phyloP scores from a whole-genome alignment of 164 flowering plant genomes.

The Liquidambar formosana region DNA sequence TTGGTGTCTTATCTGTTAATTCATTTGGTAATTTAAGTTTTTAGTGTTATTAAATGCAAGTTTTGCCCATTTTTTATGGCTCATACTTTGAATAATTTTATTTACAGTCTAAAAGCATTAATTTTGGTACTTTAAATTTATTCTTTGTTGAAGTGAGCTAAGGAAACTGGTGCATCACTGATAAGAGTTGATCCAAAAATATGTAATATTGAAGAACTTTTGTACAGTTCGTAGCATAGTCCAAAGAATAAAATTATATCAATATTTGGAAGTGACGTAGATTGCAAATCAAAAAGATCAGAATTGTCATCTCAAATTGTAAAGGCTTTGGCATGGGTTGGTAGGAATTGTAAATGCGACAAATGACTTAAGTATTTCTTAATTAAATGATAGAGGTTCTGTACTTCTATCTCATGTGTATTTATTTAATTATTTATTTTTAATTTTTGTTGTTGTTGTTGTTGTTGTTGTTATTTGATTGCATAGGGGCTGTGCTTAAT shows the following conservation, averaged over 20 bases:
- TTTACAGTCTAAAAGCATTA: too few species aligned
- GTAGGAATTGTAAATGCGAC: too few species aligned
- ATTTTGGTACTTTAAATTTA: too few species aligned
- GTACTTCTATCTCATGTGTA: neutral
- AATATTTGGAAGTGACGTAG: neutral
- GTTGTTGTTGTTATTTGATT: too few species aligned
- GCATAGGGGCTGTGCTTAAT: too few species aligned
- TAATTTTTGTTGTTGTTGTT: too few species aligned
- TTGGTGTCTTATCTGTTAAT: neutral
- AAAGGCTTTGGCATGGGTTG: too few species aligned
- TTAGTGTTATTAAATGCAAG: neutral
- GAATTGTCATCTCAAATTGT: neutral
- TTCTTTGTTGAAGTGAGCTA: too few species aligned
- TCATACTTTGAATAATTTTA: too few species aligned
- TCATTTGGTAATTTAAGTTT: neutral
- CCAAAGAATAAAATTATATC: neutral
- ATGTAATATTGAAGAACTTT: neutral
- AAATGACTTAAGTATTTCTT: too few species aligned
- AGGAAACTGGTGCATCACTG: neutral
- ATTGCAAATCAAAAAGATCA: neutral
- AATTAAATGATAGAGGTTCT: neutral
- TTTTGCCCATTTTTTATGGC: too few species aligned
- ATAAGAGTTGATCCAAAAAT: neutral
- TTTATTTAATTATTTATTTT: too few species aligned
- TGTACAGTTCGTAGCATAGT: neutral